Evolutionary conservation across 805 yeast species (phyloP).

Genomic region (Wickerhamomyces bisporus): DNA sequence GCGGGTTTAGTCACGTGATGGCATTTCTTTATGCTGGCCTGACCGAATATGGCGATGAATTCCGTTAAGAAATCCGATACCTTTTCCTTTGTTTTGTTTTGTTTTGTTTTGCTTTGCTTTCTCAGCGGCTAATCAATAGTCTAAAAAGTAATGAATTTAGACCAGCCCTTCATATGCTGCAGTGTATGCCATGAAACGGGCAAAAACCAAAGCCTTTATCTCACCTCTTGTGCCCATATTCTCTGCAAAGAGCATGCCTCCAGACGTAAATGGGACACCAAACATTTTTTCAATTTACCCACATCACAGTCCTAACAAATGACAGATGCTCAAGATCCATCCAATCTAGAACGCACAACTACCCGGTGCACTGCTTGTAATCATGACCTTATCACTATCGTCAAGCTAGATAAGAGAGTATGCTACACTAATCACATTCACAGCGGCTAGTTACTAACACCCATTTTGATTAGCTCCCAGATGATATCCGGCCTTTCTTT

Average conservation of each 20-base stretch:
- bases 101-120: too few species aligned
- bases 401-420: constrained; percentile 12
- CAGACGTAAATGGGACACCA: constrained; percentile 7
- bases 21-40: too few species aligned
- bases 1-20: too few species aligned
- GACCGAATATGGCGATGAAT: too few species aligned
- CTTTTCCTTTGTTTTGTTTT: too few species aligned
- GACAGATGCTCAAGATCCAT: constrained; percentile 4
- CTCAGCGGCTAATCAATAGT: not conserved
- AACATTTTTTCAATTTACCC: not conserved
- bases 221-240: constrained; percentile 36
- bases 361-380: constrained; percentile 15
- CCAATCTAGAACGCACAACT: constrained; percentile 5
- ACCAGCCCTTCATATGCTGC: constrained; percentile 29
- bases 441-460: too few species aligned
- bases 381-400: constrained; percentile 13
- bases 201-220: constrained; percentile 20
- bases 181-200: constrained; percentile 26
- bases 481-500: constrained; percentile 18
- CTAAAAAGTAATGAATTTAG: constrained; percentile 14
- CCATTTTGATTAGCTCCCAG: constrained; percentile 8
- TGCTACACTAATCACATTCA: too few species aligned
- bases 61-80: too few species aligned
- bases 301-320: too few species aligned
- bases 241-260: constrained; percentile 29